Conservation (phyloP, 1,284 basidiomycete genomes). For the Ceratobasidium theobromae region DNA sequence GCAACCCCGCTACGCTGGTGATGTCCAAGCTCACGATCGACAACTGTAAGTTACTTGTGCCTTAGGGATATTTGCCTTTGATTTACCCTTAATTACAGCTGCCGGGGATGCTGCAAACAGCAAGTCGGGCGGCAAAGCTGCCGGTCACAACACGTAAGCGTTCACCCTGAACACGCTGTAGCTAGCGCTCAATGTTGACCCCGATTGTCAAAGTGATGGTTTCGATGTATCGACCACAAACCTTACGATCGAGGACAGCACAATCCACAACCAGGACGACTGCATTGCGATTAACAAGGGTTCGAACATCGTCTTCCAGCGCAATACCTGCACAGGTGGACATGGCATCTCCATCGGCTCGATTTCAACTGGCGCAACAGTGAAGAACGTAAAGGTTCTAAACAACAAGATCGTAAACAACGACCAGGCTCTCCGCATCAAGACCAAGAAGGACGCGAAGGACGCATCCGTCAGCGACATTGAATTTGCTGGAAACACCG, state of each 20-base stretch:
- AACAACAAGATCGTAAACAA: constrained; percentile 36
- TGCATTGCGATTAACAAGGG: too few species aligned
- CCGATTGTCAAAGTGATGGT: constrained; percentile 2
- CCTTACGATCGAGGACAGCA: constrained; percentile 34
- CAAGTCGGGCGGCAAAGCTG: constrained; percentile 48
- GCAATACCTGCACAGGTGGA: constrained; percentile 37
- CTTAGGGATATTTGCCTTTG: neutral
- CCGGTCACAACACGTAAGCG: constrained; percentile 46
- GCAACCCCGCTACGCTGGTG: constrained; percentile 42
- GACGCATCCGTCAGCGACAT: constrained; percentile 35
- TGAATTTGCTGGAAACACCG: constrained; percentile 34
- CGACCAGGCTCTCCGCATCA: constrained; percentile 37
- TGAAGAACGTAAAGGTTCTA: constrained; percentile 37
- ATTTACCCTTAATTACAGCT: constrained; percentile 35
- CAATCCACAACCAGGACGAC: constrained; percentile 39
- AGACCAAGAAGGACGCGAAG: constrained; percentile 36
- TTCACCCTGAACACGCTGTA: constrained; percentile 41
- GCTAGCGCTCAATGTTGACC: neutral
- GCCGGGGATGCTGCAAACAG: constrained; percentile 49
- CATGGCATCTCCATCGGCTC: constrained; percentile 39
- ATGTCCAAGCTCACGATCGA: constrained; percentile 46
- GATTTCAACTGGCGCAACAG: constrained; percentile 36
- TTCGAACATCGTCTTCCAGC: constrained; percentile 37
- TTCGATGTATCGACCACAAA: constrained; percentile 32
- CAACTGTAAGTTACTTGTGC: constrained; percentile 42